phyloP scores from a whole-genome alignment of 2,329 filamentous ascomycete genomes.

The Dothistroma pini region DNA sequence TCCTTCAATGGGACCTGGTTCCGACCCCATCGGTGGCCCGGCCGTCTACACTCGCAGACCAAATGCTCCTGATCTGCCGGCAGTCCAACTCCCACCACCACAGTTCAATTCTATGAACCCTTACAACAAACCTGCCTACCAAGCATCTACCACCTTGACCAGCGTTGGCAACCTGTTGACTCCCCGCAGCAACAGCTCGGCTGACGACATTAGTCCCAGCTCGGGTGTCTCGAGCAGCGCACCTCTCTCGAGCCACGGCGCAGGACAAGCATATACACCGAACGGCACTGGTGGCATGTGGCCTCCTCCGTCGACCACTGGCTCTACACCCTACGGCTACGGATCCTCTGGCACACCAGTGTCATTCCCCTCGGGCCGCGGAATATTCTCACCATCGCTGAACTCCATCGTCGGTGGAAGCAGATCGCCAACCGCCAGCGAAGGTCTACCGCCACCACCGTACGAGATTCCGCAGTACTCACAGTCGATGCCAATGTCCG shows the following conservation, averaged over 20 bases:
- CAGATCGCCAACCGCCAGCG: constrained; percentile 58
- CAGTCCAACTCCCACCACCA: constrained; percentile 65
- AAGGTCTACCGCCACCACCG: constrained; percentile 63
- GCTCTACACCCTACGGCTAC: constrained; percentile 55
- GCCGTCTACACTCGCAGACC: constrained; percentile 68
- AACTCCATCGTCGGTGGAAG: constrained; percentile 52
- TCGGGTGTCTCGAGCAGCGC: constrained; percentile 57
- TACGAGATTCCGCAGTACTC: constrained; percentile 65
- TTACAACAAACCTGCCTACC: constrained; percentile 43
- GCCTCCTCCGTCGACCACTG: constrained; percentile 51
- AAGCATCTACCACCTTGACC: constrained; percentile 40
- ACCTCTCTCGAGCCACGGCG: constrained; percentile 54
- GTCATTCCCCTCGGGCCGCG: constrained; percentile 47
- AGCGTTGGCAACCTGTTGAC: constrained; percentile 62
- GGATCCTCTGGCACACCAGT: constrained; percentile 45
- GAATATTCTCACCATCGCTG: constrained; percentile 57
- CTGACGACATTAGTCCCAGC: constrained; percentile 61
- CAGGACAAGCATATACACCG: constrained; percentile 56
- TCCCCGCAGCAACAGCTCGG: constrained; percentile 56
- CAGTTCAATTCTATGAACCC: constrained; percentile 48
- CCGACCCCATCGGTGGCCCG: constrained; percentile 58
- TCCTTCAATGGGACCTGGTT: constrained; percentile 59
- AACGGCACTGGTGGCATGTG: constrained; percentile 57
- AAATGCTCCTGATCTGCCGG: constrained; percentile 64
- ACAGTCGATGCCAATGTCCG: constrained; percentile 53